Evolutionary conservation across 1,284 basidiomycete genomes (phyloP), one percentile per base, ranked within the genome.

Genomic region (Cystobasidium sp.): DNA sequence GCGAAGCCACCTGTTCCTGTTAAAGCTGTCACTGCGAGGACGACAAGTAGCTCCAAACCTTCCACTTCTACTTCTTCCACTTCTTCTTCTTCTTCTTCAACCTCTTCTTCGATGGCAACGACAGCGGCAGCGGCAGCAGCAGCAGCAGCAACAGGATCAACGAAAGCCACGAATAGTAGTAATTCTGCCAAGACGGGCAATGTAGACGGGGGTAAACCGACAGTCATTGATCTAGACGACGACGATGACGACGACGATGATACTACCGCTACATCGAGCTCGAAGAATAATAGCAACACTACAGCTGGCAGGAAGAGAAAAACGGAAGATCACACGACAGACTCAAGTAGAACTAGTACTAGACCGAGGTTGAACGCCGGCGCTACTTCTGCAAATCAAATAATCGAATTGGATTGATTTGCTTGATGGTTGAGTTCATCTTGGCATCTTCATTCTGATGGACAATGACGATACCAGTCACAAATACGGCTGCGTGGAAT

Each of bases 1-100:
- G 94, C 97, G 84, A 89, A 93, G 80, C 85, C 91, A 78, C 89
- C 93, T 80, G 97, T 97, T 83, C 96, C 92, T 41, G 94, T 94
- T 53, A 87, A 93, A 85, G 94, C 52, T 20, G n/a, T 58, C 46
- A 46, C 63, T 20, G 18, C 64, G 6, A 37, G n/a, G 47, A 43
- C 31, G 31, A 31, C 31, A 31, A 31, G 31, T 52, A 22, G 43
- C 31, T 47, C 24, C 64, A 18, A 39, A 16, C 31, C 31, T 31
- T 31, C 31, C 31, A 31, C 31, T 31, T 31, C 31, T 14, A 24
- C 61, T 37, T 46, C 68, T 16, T 59, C 68, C 22, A 22, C 66
- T 39, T 10, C 66, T 16, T 39, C 53, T 43, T 56, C 66, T 10
- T 47, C 61, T 22, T 47, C 44, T 16, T 6, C 39, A 44, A 49